A percentile compares a stretch with the other conserved stretches of the same genome.
Conservation (phyloP, 78 protist genomes). For the Speleostelium caveatum region DNA sequence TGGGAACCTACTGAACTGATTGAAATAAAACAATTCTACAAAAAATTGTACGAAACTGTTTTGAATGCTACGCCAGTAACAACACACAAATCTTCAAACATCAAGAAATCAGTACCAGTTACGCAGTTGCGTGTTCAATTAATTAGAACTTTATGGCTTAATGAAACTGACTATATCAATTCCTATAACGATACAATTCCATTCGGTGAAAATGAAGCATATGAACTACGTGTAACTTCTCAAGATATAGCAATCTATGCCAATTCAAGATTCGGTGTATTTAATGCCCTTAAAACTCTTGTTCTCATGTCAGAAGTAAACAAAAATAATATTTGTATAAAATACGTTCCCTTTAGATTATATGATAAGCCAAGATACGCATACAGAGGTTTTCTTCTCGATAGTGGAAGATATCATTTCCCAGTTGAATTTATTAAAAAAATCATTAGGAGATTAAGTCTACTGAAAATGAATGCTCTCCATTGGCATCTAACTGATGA, state of each 20-base stretch:
- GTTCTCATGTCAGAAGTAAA: not conserved
- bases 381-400: constrained; percentile 54
- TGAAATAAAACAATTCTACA: too few species aligned
- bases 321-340: constrained; percentile 4
- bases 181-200: constrained; percentile 23
- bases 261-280: constrained; percentile 9
- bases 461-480: constrained; percentile 44
- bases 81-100: too few species aligned
- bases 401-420: constrained; percentile 38
- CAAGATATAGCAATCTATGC: not conserved
- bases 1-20: too few species aligned
- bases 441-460: constrained; percentile 21
- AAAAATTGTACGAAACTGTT: too few species aligned
- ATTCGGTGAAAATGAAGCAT: constrained; percentile 25
- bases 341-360: constrained; percentile 13
- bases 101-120: too few species aligned
- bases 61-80: too few species aligned
- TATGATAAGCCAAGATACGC: constrained; percentile 32
- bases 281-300: constrained; percentile 21
- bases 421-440: constrained; percentile 23
- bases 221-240: not conserved
- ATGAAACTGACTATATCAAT: not conserved
- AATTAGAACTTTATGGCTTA: too few species aligned
- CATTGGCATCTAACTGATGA: constrained; percentile 78
- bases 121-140: too few species aligned